These are phyloP conservation scores for Phytopythium boreale DNA, from an alignment of 352 stramenopile species.

Conservation along the genomic window DNA sequence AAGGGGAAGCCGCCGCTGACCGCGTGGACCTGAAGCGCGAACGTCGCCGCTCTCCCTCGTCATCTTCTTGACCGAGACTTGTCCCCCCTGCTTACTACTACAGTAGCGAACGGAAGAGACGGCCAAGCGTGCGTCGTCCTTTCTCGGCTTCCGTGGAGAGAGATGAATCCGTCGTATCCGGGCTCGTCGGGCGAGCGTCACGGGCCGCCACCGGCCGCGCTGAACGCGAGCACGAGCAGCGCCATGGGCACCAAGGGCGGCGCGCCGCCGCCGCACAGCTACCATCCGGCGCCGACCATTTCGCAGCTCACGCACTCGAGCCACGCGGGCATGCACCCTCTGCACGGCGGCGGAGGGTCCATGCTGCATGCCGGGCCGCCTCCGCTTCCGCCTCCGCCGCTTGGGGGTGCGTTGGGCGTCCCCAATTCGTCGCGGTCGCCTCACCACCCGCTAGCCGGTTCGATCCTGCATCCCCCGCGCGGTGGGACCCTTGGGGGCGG, in stretches of 20 bases:
- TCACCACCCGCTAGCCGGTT: conserved; percentile 59
- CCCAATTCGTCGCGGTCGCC: conserved; percentile 50
- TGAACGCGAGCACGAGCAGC: conserved; percentile 26
- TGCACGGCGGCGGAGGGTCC: conserved; percentile 51
- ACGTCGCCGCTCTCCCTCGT: no score
- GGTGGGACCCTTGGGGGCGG: conserved; percentile 30
- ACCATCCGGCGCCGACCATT: conserved; percentile 66
- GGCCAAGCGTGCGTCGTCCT: background rate
- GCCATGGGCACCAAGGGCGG: conserved; percentile 38
- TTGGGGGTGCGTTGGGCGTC: conserved; percentile 37
- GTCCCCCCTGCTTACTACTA: background rate
- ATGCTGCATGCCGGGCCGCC: conserved; percentile 61
- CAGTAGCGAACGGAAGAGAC: background rate
- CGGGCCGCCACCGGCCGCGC: conserved; percentile 34
- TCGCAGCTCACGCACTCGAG: conserved; percentile 51
- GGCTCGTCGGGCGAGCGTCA: conserved; percentile 66
- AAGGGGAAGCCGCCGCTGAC: background rate
- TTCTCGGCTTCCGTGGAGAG: background rate
- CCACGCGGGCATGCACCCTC: conserved; percentile 53
- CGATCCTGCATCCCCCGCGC: conserved; percentile 68
- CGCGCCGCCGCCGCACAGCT: conserved; percentile 40
- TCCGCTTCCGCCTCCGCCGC: conserved; percentile 58
- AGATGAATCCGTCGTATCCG: conserved; percentile 80
- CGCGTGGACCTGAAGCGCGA: no score
- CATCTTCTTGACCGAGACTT: background rate